phyloP scores from a whole-genome alignment of 1,284 basidiomycete species.

The Cutaneotrichosporon arboriforme region DNA sequence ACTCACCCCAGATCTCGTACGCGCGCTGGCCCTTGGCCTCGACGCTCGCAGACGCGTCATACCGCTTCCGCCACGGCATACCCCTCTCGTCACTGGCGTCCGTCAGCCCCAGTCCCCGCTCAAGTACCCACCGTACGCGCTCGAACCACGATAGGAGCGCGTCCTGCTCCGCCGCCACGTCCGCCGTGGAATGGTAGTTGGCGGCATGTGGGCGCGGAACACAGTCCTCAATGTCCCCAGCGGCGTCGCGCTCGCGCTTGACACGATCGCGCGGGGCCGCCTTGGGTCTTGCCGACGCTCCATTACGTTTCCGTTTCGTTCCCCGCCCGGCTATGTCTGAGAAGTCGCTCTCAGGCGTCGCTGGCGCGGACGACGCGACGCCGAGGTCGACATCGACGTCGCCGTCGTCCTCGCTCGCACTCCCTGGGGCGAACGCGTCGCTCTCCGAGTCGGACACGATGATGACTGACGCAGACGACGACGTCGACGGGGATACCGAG shows the following conservation, averaged over 20 bases:
- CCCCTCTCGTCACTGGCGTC: slow-evolving; percentile 35
- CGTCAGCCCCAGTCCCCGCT: neutral
- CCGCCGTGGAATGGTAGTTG: slow-evolving; percentile 28
- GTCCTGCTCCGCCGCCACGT: slow-evolving; percentile 22
- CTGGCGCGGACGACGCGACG: neutral
- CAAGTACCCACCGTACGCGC: slow-evolving; percentile 33
- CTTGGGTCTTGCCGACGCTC: neutral
- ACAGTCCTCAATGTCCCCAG: slow-evolving; percentile 15
- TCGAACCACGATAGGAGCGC: slow-evolving; percentile 46
- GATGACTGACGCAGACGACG: neutral
- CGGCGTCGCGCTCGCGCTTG: neutral
- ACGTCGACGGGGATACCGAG: neutral
- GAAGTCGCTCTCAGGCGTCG: neutral
- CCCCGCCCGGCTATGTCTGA: neutral
- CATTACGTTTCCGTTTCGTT: slow-evolving; percentile 6
- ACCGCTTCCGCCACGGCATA: slow-evolving; percentile 48
- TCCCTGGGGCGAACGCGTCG: neutral
- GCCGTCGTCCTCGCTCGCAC: neutral
- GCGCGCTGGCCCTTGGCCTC: slow-evolving; percentile 45
- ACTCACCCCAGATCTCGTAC: slow-evolving; percentile 41
- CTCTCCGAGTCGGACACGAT: neutral
- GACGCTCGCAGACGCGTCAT: slow-evolving; percentile 24
- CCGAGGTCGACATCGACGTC: neutral
- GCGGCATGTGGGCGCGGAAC: slow-evolving; percentile 24
- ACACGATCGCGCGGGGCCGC: neutral